Base-by-base conservation (phyloP, 345 rosid genomes). In the Salix purpurea region DNA sequence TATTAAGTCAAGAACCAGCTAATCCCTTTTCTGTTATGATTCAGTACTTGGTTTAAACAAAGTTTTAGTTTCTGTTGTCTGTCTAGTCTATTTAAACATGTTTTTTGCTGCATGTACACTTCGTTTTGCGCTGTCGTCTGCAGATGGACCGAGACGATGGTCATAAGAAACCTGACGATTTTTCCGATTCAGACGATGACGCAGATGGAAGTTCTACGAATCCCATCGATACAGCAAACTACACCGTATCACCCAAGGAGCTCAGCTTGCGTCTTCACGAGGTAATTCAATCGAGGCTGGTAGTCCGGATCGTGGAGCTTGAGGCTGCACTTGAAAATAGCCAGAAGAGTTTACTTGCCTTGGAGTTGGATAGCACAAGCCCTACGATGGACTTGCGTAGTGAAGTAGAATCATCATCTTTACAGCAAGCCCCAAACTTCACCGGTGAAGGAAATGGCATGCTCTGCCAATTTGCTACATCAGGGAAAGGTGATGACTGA, bases 261-360 rank as follows among this genome's bases (percentile, higher is more conserved):
- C 78, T 84, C 75, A 72, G 83, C 66, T 64, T 84, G 64, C 85
- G 73, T 26, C 85, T 83, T n/a, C 89, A 83, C 24, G 74, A 78
- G 40, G 78, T 86, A 23, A 76, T 82, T 48, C 72, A 82, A 60
- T 77, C 81, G 34, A 84, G 83, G 52, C 85, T 79, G 7, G 50
- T 40, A 67, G 80, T 42, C 18, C 79, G 80, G 18, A 79, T 86
- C 67, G 37, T 52, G 34, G 85, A 84, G 36, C 89, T 86, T 0
- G 84, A 84, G 67, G 61, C 78, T 54, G 86, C 83, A 12, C 73
- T 83, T n/a, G 65, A 78, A 67, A 44, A 46, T 40, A 79, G 68
- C 67, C 85, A 80, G 81, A 75, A 72, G 67, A 73, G 66, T 77
- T 67, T 82, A 61, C 79, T 37, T 24, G 52, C 21, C 28, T 21